Base-by-base conservation (phyloP, 1,284 basidiomycete genomes). In the Phlebopus sp. region DNA sequence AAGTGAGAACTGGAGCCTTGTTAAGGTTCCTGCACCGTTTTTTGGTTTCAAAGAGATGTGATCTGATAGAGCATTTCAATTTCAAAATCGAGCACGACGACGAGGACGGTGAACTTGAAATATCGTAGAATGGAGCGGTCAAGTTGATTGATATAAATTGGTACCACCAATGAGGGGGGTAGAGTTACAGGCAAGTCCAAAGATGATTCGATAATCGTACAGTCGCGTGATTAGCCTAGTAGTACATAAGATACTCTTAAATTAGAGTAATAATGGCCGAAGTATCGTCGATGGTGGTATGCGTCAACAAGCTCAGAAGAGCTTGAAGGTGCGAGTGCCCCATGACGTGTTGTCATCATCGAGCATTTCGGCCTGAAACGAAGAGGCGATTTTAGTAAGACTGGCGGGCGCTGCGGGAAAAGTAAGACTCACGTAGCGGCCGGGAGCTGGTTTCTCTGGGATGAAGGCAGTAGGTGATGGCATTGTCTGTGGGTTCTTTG, bases 321-420 rank as follows among this genome's bases (percentile, higher is more conserved):
- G 21, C 18, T 34, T 23, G 21, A 56, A 19, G 38, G 27, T 48
- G 25, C 43, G 43, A 13, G 43, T 35, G 11, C 39, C 41, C 59
- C 59, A 61, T 18, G 59, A 62, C 59, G 60, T 65, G 37, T 61
- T 61, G 37, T 61, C 59, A 1, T 61, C 63, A 5, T 63, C 59
- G 4, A 61, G 59, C 61, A 64, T 56, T 41, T 61, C 57, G 4
- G 59, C 59, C 59, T 61, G 42, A 13, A 11, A 36, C 15, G 15
- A 46, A 45, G 23, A 34, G 15, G 18, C 18, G 19, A 7, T 5
- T 18, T 5, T 2, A 3, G 37, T 37, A 2, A 36, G 21, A 18
- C 32, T 36, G 30, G 32, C 18, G 3, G 1, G 31, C 10, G 10
- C 6, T 13, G 2, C 5, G 4, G 7, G 31, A 32, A 39, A 11